phyloP scores from a whole-genome alignment of 1,139 yeast genomes.

The Hemisphaericaspora lyxosophila region DNA sequence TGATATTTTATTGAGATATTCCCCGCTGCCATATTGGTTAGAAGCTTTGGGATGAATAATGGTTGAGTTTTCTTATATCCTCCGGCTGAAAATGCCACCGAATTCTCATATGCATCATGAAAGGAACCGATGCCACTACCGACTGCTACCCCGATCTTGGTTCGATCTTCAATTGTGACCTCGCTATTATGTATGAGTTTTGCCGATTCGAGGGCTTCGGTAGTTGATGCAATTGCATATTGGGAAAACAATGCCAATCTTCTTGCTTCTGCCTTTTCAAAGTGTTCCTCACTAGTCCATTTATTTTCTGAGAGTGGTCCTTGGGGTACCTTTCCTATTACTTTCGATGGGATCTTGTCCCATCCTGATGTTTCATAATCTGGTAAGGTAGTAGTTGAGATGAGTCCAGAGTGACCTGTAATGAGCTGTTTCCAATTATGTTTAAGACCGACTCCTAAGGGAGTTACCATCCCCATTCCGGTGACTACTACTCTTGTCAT shows the following conservation, averaged over 20 bases:
- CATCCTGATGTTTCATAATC: conserved; percentile 47
- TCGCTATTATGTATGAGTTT: conserved; percentile 33
- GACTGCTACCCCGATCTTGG: conserved; percentile 66
- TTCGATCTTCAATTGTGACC: conserved; percentile 25
- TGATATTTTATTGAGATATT: conserved; percentile 78
- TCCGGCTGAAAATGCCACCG: conserved; percentile 44
- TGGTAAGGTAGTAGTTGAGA: conserved; percentile 51
- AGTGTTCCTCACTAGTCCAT: conserved; percentile 51
- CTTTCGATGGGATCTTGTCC: conserved; percentile 67
- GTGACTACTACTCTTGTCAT: conserved; percentile 72
- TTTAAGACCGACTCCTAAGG: conserved; percentile 71
- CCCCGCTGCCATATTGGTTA: conserved; percentile 95
- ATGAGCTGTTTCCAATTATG: conserved; percentile 55
- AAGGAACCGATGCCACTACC: conserved; percentile 95
- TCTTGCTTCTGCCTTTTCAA: conserved; percentile 48
- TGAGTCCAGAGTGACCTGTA: conserved; percentile 53
- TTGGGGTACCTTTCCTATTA: conserved; percentile 69
- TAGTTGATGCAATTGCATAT: conserved; percentile 74
- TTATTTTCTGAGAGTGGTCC: conserved; percentile 51
- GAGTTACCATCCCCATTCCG: conserved; percentile 84
- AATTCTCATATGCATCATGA: conserved; percentile 66
- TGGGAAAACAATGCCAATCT: conserved; percentile 74
- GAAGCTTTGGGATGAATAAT: conserved; percentile 75
- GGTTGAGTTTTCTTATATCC: conserved; percentile 84
- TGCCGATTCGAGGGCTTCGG: conserved; percentile 75